Evolutionary conservation across 225 moss, liverwort and hornwort genomes (phyloP).

Genomic region (Ulota crispa): DNA sequence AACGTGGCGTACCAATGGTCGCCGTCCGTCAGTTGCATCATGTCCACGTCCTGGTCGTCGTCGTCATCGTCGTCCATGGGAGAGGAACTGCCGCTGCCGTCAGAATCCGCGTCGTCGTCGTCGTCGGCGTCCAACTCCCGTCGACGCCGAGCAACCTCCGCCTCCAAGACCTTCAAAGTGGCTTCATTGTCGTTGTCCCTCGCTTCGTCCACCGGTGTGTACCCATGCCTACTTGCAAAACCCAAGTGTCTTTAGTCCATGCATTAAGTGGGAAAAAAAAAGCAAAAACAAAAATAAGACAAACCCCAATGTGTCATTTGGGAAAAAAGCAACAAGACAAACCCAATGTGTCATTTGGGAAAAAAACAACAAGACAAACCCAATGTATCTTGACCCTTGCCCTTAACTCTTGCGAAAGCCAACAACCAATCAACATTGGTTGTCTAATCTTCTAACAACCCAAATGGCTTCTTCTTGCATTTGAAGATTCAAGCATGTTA

Average conservation of each 20-base stretch:
- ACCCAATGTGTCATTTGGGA: background rate
- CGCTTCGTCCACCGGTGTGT: constrained; percentile 70
- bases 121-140: constrained; percentile 35
- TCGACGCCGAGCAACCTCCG: constrained; percentile 58
- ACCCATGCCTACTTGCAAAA: constrained; percentile 61
- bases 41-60: constrained; percentile 5
- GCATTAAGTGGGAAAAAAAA: background rate
- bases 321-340: too few relatives aligned
- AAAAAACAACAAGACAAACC: background rate
- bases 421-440: background rate
- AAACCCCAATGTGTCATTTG: too few relatives aligned
- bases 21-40: constrained; percentile 26
- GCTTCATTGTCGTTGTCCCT: constrained; percentile 61
- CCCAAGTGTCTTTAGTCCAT: too few relatives aligned
- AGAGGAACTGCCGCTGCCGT: constrained; percentile 31
- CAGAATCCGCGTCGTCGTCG: constrained; percentile 1
- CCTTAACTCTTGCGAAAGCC: background rate
- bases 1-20: constrained; percentile 28
- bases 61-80: constrained; percentile 44
- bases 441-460: too few relatives aligned
- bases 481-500: too few relatives aligned
- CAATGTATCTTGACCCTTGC: background rate
- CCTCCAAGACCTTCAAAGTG: constrained; percentile 67
- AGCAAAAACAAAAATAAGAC: too few relatives aligned
- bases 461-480: too few relatives aligned